phyloP scores from a whole-genome alignment of 2,329 filamentous ascomycete species.

The Endoconidiophora laricicola region DNA sequence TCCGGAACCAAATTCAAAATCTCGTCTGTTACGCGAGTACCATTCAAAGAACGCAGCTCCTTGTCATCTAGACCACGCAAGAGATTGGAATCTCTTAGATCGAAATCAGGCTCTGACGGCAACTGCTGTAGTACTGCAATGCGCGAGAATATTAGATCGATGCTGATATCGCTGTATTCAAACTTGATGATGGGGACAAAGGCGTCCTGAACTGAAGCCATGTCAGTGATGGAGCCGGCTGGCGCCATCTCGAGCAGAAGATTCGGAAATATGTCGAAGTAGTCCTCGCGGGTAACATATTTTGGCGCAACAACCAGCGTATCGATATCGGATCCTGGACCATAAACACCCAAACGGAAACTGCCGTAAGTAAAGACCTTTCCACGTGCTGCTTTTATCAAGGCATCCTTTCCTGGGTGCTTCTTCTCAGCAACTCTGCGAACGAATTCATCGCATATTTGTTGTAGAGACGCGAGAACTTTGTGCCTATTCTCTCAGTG shows the following conservation, averaged over 20 bases:
- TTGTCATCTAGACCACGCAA: conserved; percentile 74
- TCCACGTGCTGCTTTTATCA: conserved; percentile 71
- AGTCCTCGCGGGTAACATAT: conserved; percentile 76
- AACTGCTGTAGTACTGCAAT: conserved; percentile 55
- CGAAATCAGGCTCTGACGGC: conserved; percentile 48
- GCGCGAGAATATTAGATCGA: conserved; percentile 81
- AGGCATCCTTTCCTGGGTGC: conserved; percentile 52
- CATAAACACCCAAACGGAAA: conserved; percentile 84
- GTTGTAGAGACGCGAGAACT: conserved; percentile 62
- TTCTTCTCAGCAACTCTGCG: conserved; percentile 60
- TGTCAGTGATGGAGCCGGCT: conserved; percentile 63
- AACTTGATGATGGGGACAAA: conserved; percentile 97
- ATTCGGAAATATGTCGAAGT: conserved; percentile 77
- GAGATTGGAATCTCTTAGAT: conserved; percentile 67
- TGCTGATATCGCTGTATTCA: conserved; percentile 76
- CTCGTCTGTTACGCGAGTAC: conserved; percentile 85
- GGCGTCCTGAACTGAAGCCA: conserved; percentile 73
- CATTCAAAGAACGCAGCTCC: conserved; percentile 80
- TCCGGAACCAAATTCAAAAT: conserved; percentile 82
- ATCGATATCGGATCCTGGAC: conserved; percentile 94
- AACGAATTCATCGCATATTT: conserved; percentile 74
- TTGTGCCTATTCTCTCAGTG: conserved; percentile 34
- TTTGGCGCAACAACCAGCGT: conserved; percentile 84
- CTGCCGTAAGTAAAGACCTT: conserved; percentile 95
- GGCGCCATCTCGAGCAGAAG: conserved; percentile 62